phyloP scores from a whole-genome alignment of 192 early-diverging fungal genomes.

The Podila epigama region DNA sequence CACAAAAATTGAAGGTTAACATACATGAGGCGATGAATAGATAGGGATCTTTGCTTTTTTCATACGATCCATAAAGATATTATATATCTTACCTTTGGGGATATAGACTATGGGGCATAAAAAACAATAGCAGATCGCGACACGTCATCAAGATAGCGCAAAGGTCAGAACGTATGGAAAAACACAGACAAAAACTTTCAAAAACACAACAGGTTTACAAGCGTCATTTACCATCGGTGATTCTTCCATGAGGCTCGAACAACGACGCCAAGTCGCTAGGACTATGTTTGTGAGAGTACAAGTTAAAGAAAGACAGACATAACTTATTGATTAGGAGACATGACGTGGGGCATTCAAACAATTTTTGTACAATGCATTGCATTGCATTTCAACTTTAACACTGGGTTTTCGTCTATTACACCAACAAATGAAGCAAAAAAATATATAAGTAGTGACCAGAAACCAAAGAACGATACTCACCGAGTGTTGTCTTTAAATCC shows the following conservation, averaged over 20 bases:
- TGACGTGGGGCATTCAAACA: no score
- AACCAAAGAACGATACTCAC: constrained; percentile 8
- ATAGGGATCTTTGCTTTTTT: background rate
- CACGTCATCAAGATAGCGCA: background rate
- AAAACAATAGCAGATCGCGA: background rate
- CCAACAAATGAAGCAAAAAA: no score
- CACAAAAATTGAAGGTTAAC: background rate
- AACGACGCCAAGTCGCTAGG: constrained; percentile 41
- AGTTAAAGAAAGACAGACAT: background rate
- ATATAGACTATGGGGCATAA: constrained; percentile 23
- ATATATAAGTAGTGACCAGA: no score
- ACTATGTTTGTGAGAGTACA: constrained; percentile 9
- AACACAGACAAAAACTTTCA: no score
- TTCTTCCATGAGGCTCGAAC: constrained; percentile 33
- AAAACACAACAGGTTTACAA: no score
- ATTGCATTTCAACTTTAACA: no score
- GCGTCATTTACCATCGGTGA: constrained; percentile 28
- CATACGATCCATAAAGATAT: background rate
- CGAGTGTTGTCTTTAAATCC: constrained; percentile 49
- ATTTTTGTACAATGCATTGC: no score
- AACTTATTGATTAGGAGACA: background rate
- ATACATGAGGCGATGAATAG: background rate
- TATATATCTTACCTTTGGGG: constrained; percentile 37
- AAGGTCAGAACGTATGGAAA: background rate
- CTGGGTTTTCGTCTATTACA: no score